phyloP scores from a whole-genome alignment of 2,329 filamentous ascomycete genomes.

The Trichophyton mentagrophytes region DNA sequence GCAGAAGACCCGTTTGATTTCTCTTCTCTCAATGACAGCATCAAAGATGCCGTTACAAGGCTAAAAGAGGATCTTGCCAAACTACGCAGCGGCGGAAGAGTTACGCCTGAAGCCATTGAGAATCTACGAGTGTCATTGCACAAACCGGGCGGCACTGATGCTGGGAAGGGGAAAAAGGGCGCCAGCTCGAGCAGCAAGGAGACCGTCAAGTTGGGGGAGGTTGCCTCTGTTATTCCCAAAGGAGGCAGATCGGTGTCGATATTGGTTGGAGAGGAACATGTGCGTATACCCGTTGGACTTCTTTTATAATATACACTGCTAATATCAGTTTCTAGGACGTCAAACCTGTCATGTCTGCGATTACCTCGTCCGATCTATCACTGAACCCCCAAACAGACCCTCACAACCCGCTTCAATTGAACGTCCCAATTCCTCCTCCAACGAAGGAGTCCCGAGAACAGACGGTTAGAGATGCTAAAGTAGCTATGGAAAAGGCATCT shows the following conservation, averaged over 20 bases:
- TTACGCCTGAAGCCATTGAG: slow-evolving; percentile 52
- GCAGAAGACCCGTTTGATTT: slow-evolving; percentile 49
- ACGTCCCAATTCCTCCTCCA: slow-evolving; percentile 34
- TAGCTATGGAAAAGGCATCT: slow-evolving; percentile 32
- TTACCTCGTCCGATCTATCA: slow-evolving; percentile 31
- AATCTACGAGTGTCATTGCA: slow-evolving; percentile 44
- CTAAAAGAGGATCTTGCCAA: slow-evolving; percentile 51
- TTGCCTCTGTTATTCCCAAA: slow-evolving; percentile 56
- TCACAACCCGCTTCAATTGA: slow-evolving; percentile 34
- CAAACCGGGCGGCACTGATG: background rate
- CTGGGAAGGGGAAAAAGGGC: slow-evolving; percentile 3
- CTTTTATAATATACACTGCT: background rate
- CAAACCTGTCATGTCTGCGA: slow-evolving; percentile 34
- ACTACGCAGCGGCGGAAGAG: slow-evolving; percentile 48
- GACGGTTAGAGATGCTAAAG: slow-evolving; percentile 29
- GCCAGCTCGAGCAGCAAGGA: slow-evolving; percentile 27
- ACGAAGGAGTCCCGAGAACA: slow-evolving; percentile 36
- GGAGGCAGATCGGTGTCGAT: slow-evolving; percentile 48
- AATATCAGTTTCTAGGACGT: slow-evolving; percentile 24
- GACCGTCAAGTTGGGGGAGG: slow-evolving; percentile 44
- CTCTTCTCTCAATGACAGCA: slow-evolving; percentile 42
- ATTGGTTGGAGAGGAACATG: slow-evolving; percentile 52
- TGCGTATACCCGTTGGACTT: slow-evolving; percentile 25
- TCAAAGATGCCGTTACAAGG: slow-evolving; percentile 42
- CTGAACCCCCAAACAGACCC: slow-evolving; percentile 32